phyloP scores from a whole-genome alignment of 2,329 filamentous ascomycete genomes.

The Colletotrichum musicola region DNA sequence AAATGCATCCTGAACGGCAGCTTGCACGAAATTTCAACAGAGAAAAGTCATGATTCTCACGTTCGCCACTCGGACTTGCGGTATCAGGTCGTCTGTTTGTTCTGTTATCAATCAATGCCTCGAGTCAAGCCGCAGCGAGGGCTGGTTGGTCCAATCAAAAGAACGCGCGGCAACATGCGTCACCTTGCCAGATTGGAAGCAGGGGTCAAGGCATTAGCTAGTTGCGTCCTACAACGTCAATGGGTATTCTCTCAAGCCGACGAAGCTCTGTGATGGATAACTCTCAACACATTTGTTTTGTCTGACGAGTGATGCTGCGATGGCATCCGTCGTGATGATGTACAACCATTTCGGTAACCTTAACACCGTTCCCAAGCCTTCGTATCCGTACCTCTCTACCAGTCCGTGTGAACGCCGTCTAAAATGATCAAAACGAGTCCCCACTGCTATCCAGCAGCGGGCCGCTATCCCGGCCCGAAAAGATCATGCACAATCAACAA shows the following conservation, averaged over 20 bases:
- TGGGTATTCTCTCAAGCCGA: not conserved
- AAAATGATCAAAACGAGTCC: conserved; percentile 17
- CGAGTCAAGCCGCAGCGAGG: conserved; percentile 26
- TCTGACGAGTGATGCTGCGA: conserved; percentile 12
- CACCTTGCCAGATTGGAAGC: conserved; percentile 31
- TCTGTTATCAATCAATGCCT: conserved; percentile 24
- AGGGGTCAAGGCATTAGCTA: conserved; percentile 5
- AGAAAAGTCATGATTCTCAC: not conserved
- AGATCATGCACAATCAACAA: not conserved
- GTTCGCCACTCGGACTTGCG: conserved; percentile 10
- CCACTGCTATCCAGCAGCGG: not conserved
- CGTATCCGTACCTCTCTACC: conserved; percentile 13
- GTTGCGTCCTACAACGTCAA: not conserved
- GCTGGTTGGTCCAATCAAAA: conserved; percentile 30
- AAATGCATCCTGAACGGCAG: not conserved
- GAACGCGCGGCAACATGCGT: conserved; percentile 35
- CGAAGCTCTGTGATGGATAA: not conserved
- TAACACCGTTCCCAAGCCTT: conserved; percentile 23
- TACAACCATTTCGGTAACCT: conserved; percentile 28
- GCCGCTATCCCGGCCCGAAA: not conserved
- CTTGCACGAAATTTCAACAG: not conserved
- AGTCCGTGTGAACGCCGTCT: conserved; percentile 18
- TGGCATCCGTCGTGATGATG: conserved; percentile 29
- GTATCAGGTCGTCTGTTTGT: conserved; percentile 5
- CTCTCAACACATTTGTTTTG: conserved; percentile 15